These are phyloP conservation scores for Malus domestica DNA, from an alignment of 306 rosid species.

Conservation along the genomic window DNA sequence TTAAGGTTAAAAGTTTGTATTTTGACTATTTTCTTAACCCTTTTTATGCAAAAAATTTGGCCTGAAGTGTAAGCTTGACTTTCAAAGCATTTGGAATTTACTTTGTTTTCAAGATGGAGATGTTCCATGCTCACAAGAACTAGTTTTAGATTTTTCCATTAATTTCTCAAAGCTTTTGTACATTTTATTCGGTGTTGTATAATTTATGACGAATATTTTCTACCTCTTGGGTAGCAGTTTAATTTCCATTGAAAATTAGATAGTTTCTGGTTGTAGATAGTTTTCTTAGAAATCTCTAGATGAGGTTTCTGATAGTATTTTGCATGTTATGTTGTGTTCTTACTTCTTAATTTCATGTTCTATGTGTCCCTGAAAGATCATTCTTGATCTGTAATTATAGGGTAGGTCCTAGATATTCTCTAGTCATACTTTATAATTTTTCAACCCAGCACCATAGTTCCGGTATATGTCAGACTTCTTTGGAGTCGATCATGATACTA, in stretches of 20 bases:
- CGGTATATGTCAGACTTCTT: not conserved
- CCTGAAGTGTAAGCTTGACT: not conserved
- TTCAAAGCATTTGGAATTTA: not conserved
- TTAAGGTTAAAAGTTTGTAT: not conserved
- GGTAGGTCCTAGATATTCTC: not conserved
- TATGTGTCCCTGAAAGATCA: not conserved
- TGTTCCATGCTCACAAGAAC: not conserved
- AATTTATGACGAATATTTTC: not conserved
- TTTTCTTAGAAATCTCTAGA: no score
- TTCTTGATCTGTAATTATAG: not conserved
- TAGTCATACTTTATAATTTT: not conserved
- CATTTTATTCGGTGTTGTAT: not conserved
- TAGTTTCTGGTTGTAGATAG: not conserved
- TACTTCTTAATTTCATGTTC: not conserved
- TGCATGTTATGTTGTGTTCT: not conserved
- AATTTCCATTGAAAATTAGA: not conserved
- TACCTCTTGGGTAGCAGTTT: not conserved
- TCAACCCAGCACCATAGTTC: not conserved
- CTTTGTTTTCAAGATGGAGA: not conserved
- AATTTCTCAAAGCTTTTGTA: not conserved
- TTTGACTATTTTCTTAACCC: not conserved
- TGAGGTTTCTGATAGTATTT: not conserved
- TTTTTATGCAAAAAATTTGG: not conserved
- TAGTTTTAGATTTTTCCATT: not conserved
- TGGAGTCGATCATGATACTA: not conserved